Evolutionary conservation across 495 filamentous ascomycete species (phyloP).

Genomic region (Chaetomium tenue): DNA sequence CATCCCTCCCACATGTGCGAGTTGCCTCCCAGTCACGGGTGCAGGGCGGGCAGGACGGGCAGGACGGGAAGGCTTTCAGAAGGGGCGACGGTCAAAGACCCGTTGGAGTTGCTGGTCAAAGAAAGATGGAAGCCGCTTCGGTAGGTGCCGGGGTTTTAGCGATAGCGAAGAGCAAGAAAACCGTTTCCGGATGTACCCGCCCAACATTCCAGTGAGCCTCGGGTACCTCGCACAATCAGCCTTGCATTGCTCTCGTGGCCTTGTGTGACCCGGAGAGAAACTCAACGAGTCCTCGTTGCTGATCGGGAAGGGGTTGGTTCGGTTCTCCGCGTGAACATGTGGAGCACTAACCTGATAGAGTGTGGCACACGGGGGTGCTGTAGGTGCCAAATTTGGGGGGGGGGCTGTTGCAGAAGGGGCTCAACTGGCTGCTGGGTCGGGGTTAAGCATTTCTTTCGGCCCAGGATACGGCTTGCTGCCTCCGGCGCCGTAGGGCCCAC

Average conservation of each 20-base stretch:
- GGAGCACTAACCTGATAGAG: constrained; percentile 20
- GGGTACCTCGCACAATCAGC: constrained; percentile 21
- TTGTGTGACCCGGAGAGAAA: constrained; percentile 15
- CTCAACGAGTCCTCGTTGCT: constrained; percentile 17
- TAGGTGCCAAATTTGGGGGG: not conserved
- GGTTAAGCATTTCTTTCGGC: constrained; percentile 10
- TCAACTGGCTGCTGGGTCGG: constrained; percentile 3
- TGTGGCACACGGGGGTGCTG: constrained; percentile 4
- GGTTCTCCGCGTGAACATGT: constrained; percentile 34
- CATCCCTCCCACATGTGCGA: constrained; percentile 2
- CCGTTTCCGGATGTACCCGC: constrained; percentile 30
- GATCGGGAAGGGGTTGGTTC: constrained; percentile 24
- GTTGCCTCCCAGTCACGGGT: constrained; percentile 3
- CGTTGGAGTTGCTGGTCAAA: constrained; percentile 14
- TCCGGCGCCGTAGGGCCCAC: constrained; percentile 14
- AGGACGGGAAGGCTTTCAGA: not conserved
- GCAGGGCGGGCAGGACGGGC: constrained; percentile 10
- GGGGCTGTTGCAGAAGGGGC: constrained; percentile 19
- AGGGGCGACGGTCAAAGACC: constrained; percentile 4
- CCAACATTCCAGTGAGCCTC: constrained; percentile 27
- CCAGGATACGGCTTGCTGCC: constrained; percentile 23
- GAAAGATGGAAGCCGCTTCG: constrained; percentile 16
- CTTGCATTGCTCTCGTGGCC: constrained; percentile 11
- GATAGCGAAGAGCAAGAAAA: constrained; percentile 4
- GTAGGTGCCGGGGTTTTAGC: constrained; percentile 13